Percentiles rank a stretch among this genome's conserved stretches.
Conservation (phyloP, 106 monocot species). For the Iris macrosiphon region DNA sequence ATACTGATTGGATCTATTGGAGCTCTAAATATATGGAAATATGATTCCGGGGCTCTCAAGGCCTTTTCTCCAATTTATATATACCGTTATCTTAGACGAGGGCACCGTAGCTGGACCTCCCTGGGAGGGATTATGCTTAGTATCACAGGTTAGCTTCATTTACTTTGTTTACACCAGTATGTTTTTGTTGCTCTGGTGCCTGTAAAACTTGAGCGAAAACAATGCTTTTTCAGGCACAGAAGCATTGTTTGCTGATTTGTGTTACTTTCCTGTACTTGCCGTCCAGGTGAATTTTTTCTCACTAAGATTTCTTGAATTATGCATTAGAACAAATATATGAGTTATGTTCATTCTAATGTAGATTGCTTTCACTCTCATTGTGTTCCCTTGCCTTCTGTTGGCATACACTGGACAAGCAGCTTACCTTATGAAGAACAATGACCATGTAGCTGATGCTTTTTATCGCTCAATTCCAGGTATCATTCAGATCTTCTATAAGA, state of each 20-base stretch:
- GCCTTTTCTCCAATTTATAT: conserved; percentile 55
- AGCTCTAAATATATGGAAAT: conserved; percentile 43
- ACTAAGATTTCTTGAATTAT: background rate
- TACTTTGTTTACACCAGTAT: background rate
- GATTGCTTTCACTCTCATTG: conserved; percentile 68
- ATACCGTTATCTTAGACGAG: conserved; percentile 35
- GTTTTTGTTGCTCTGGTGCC: background rate
- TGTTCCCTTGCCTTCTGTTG: conserved; percentile 62
- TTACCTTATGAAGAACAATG: conserved; percentile 40
- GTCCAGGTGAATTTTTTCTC: conserved; percentile 28
- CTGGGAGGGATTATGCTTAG: conserved; percentile 68
- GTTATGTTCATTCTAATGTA: conserved; percentile 13
- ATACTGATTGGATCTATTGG: conserved; percentile 55
- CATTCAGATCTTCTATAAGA: background rate
- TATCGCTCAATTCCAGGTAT: conserved; percentile 67
- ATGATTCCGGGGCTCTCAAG: conserved; percentile 40
- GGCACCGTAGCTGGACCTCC: conserved; percentile 35
- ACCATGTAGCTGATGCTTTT: conserved; percentile 36
- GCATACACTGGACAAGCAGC: conserved; percentile 71
- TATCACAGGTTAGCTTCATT: conserved; percentile 41
- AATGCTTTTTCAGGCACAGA: conserved; percentile 32
- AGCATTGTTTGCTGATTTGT: conserved; percentile 66
- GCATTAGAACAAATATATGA: background rate
- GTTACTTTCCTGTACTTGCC: conserved; percentile 56
- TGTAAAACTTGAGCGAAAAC: background rate